Conservation (phyloP, 345 rosid species). For the Sapria himalayana region DNA sequence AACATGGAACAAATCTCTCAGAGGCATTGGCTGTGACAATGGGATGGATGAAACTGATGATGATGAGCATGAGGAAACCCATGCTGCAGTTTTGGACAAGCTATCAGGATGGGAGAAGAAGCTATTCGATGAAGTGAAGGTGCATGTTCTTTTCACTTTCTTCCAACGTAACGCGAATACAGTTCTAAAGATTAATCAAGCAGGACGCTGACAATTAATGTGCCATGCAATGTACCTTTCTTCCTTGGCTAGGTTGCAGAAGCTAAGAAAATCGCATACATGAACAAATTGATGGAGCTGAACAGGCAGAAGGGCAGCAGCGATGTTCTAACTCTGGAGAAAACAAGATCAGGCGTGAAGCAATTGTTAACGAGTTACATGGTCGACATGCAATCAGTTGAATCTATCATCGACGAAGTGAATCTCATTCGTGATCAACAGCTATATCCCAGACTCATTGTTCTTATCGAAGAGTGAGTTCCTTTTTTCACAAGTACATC, state of each 20-base stretch:
- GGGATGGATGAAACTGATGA: conserved; percentile 42
- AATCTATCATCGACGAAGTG: conserved; percentile 80
- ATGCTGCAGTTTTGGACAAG: conserved; percentile 83
- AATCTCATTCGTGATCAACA: conserved; percentile 71
- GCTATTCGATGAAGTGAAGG: conserved; percentile 95
- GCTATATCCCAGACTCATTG: conserved; percentile 61
- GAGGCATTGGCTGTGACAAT: conserved; percentile 40
- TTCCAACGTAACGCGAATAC: too few relatives aligned
- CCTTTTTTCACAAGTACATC: neutral
- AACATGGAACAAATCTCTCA: conserved; percentile 76
- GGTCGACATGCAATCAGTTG: conserved; percentile 98
- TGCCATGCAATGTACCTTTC: neutral
- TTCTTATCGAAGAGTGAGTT: conserved; percentile 61
- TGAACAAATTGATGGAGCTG: conserved; percentile 48
- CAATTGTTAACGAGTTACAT: conserved; percentile 83
- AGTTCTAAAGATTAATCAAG: too few relatives aligned
- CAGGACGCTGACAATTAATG: neutral
- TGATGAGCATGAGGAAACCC: conserved; percentile 62
- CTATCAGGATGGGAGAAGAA: conserved; percentile 95
- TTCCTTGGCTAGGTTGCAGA: conserved; percentile 19
- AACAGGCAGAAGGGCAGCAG: conserved; percentile 63
- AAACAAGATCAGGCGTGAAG: conserved; percentile 79
- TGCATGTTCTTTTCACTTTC: conserved; percentile 7
- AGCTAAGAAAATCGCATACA: conserved; percentile 88
- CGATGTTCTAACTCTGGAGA: conserved; percentile 76